A percentile compares a stretch with the other conserved stretches of the same genome.
These are phyloP conservation scores for Trichoderma afroharzianum DNA, from an alignment of 2,329 filamentous ascomycete genomes.

Conservation along the genomic window DNA sequence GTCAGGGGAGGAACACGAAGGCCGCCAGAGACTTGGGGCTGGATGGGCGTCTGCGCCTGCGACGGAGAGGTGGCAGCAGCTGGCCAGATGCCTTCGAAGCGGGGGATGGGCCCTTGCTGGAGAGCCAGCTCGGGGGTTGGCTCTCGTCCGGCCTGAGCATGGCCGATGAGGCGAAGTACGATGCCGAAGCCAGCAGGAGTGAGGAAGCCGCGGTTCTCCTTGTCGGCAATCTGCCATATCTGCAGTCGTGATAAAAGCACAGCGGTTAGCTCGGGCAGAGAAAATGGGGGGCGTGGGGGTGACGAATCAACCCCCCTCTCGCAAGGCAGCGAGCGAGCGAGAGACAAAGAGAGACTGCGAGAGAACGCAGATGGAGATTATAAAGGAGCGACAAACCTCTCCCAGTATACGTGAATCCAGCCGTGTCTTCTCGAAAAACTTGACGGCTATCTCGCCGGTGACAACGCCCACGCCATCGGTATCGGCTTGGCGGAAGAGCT, in stretches of 20 bases:
- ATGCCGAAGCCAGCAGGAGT: conserved; percentile 91
- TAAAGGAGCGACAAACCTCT: conserved; percentile 57
- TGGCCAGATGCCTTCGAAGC: conserved; percentile 72
- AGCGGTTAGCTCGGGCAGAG: conserved; percentile 1
- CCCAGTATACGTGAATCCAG: conserved; percentile 82
- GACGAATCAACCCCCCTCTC: neutral
- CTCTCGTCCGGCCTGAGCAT: conserved; percentile 84
- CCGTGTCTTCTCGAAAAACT: conserved; percentile 96
- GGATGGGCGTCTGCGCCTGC: conserved; percentile 49
- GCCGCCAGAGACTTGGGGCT: conserved; percentile 60
- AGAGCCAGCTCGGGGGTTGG: conserved; percentile 79
- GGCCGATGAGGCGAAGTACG: conserved; percentile 89
- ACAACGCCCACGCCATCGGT: conserved; percentile 88
- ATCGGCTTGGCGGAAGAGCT: conserved; percentile 91
- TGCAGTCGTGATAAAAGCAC: conserved; percentile 35
- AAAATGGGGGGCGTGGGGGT: neutral
- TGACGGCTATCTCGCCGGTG: conserved; percentile 91
- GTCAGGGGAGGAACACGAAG: conserved; percentile 86
- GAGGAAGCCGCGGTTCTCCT: conserved; percentile 89
- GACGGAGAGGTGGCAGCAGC: conserved; percentile 18
- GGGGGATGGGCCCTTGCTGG: conserved; percentile 82
- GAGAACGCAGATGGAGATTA: neutral
- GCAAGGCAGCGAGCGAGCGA: neutral
- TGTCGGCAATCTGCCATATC: conserved; percentile 99
- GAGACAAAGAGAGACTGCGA: neutral